phyloP scores from a whole-genome alignment of 495 filamentous ascomycete species.

The Penicillium tannophilum region DNA sequence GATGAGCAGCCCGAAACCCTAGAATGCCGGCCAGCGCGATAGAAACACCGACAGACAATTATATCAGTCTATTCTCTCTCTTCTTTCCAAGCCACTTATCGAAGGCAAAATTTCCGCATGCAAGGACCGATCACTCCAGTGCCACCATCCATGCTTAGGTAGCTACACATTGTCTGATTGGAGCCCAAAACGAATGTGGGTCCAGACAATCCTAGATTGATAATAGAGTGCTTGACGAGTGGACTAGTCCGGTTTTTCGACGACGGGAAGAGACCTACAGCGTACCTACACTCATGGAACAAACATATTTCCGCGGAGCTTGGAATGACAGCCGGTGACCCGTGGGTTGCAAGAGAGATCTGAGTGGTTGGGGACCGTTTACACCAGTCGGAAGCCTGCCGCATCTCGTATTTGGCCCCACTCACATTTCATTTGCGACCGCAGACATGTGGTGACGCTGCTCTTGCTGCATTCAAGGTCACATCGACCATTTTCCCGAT shows the following conservation, averaged over 20 bases:
- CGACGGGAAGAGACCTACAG: background rate
- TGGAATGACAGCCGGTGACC: background rate
- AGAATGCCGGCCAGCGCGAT: no score
- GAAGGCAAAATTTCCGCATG: background rate
- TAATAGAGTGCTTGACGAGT: background rate
- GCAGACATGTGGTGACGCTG: background rate
- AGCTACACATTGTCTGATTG: background rate
- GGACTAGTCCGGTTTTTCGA: no score
- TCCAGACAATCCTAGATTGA: background rate
- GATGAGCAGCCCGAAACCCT: no score
- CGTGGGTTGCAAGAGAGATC: background rate
- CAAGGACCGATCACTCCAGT: background rate
- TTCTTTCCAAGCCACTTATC: background rate
- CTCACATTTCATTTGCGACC: background rate
- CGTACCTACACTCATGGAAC: background rate
- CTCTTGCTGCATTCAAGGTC: background rate
- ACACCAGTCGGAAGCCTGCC: background rate
- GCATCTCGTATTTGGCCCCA: background rate
- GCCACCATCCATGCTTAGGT: background rate
- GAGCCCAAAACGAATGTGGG: background rate
- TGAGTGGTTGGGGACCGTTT: background rate
- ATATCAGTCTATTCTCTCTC: no score
- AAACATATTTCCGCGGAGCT: background rate
- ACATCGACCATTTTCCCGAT: background rate
- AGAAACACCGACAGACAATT: no score